Conservation (phyloP, 495 filamentous ascomycete genomes). For the Xylaria curta region DNA sequence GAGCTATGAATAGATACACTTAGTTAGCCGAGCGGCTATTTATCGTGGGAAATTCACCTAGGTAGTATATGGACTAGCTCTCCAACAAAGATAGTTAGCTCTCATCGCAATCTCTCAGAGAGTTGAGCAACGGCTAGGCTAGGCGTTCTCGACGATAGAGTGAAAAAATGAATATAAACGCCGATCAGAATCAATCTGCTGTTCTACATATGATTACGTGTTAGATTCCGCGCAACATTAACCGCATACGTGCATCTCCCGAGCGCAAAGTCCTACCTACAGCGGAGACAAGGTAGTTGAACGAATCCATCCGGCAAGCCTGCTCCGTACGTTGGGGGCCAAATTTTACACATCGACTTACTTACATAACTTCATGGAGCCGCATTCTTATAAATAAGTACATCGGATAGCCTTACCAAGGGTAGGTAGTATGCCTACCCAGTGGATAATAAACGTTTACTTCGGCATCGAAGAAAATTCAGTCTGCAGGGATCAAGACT, state of each 20-base stretch:
- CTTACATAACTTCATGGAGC: background rate
- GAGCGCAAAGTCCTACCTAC: background rate
- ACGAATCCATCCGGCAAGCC: too few species aligned
- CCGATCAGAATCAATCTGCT: background rate
- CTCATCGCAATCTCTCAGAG: background rate
- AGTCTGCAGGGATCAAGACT: background rate
- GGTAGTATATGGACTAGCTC: background rate
- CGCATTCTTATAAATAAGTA: background rate
- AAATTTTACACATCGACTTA: background rate
- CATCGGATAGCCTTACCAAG: background rate
- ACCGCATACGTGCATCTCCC: background rate
- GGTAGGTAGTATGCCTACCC: background rate
- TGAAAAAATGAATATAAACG: background rate
- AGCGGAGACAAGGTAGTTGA: background rate
- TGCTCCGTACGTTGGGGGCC: background rate
- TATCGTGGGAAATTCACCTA: background rate
- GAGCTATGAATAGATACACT: conserved; percentile 7
- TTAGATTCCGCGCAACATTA: background rate
- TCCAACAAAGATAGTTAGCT: too few species aligned
- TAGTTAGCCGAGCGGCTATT: background rate
- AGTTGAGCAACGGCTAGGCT: background rate
- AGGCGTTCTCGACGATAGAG: background rate
- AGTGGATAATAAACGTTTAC: background rate
- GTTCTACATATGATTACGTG: background rate
- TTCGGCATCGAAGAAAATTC: background rate